Evolutionary conservation across 305 asterid species (phyloP).

Genomic region (Fraxinus baroniana): DNA sequence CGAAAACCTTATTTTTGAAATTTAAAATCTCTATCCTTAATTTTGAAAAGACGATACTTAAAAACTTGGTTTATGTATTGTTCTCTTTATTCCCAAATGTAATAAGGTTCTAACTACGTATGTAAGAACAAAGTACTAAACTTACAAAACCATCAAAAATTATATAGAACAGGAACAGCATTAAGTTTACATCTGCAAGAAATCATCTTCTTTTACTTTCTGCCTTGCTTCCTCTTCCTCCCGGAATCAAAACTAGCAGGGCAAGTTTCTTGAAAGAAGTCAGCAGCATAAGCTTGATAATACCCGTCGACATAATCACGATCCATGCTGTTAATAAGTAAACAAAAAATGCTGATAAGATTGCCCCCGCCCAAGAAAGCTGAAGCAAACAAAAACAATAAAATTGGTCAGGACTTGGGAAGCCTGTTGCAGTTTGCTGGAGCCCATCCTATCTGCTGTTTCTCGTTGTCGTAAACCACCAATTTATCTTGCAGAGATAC

Average conservation of each 20-base stretch:
- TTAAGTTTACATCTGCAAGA: background rate
- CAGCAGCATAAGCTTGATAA: conserved; percentile 23
- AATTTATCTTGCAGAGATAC: conserved; percentile 74
- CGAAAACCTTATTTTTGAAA: no score
- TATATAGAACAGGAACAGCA: background rate
- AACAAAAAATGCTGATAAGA: conserved; percentile 46
- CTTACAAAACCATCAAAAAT: background rate
- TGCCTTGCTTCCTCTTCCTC: conserved; percentile 19
- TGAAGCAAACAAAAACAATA: conserved; percentile 30
- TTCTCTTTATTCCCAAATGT: no score
- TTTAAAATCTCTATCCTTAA: no score
- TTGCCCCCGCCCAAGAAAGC: conserved; percentile 32
- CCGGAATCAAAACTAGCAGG: conserved; percentile 27
- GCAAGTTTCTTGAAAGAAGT: conserved; percentile 25
- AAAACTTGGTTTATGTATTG: no score
- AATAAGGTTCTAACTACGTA: background rate
- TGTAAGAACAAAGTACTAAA: background rate
- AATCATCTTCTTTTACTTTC: conserved; percentile 4
- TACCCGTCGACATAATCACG: conserved; percentile 25
- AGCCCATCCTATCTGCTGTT: conserved; percentile 68
- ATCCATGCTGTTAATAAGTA: conserved; percentile 52
- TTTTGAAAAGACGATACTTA: no score
- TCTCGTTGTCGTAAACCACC: conserved; percentile 83
- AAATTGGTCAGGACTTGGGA: conserved; percentile 54
- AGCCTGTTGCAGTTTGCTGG: conserved; percentile 76